These are phyloP conservation scores for Psilocybe cyanescens DNA, from an alignment of 768 basidiomycete species.

Conservation along the genomic window DNA sequence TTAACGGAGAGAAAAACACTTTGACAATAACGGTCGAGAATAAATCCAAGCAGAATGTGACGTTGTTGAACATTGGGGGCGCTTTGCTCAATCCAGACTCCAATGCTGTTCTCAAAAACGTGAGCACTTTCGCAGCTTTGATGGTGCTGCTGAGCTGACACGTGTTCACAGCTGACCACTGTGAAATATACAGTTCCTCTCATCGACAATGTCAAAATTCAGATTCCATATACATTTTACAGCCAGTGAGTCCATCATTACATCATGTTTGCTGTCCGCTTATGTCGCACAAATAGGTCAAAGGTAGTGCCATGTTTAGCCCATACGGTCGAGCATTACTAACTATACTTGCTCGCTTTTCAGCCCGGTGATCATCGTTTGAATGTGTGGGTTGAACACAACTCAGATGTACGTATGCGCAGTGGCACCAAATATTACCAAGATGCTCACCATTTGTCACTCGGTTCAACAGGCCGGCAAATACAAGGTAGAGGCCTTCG, in stretches of 20 bases:
- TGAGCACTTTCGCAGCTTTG: constrained; percentile 26
- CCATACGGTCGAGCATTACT: not conserved
- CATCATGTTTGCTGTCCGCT: constrained; percentile 9
- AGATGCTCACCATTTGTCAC: constrained; percentile 2
- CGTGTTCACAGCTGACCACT: constrained; percentile 54
- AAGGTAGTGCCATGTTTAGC: constrained; percentile 46
- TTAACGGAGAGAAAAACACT: constrained; percentile 82
- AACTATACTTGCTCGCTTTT: not conserved
- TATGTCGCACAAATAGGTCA: constrained; percentile 45
- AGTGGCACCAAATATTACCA: not conserved
- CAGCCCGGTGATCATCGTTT: constrained; percentile 80
- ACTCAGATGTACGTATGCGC: constrained; percentile 52
- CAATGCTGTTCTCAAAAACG: constrained; percentile 72
- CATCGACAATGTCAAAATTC: constrained; percentile 57
- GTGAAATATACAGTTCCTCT: constrained; percentile 56
- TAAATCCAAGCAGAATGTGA: constrained; percentile 73
- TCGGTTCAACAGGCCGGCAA: constrained; percentile 46
- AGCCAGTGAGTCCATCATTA: constrained; percentile 67
- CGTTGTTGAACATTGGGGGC: constrained; percentile 65
- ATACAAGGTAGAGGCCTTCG: constrained; percentile 70
- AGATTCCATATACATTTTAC: constrained; percentile 74
- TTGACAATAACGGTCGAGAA: constrained; percentile 73
- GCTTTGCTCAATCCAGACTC: constrained; percentile 71
- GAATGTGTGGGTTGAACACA: constrained; percentile 77
- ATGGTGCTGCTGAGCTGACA: not conserved